Evolutionary conservation across 176 grass and related monocot genomes (phyloP), one percentile per base, ranked within the genome.

Genomic region (Aegilops longissima): DNA sequence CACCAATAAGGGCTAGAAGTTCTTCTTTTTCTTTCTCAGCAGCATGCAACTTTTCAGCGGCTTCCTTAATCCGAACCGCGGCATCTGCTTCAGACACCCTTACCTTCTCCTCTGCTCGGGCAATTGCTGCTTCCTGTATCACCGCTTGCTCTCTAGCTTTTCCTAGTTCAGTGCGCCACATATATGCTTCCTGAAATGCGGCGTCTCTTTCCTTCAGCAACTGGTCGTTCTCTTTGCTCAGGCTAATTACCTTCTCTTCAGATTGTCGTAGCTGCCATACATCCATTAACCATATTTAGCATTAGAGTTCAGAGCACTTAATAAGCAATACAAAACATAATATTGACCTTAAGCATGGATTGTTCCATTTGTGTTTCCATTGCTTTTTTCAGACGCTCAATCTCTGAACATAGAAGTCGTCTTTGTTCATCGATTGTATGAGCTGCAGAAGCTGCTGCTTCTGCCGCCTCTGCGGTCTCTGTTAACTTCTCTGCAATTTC

Each of bases 91-190:
- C 97, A 49, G 92, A 91, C 61, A 87, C 72, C 79, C 90, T 94
- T 84, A 90, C 92, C 78, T 89, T 94, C 77, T 97, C 97, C 58
- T 99, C 94, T 24, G 97, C 94, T 63, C 88, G 89, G 24, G 92
- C 66, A 86, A 99, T 90, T 80, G 89, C 87, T 86, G 94, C 97
- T 93, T 99, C 92, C 62, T 96, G 86, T 85, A 99, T 90, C 70
- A 94, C 92, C 27, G 90, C 90, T 78, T 90, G 97, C 82, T 96
- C 97, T 86, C 90, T 92, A 81, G 97, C 97, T 80, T 99, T 99
- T 63, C 90, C 97, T 86, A 99, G 92, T 90, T 99, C 94, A 84
- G 91, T 90, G 24, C 94, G 92, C 97, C 94, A 99, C 88, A 96
- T 67, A 56, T 94, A 92, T 70, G 97, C 86, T 74, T 99, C 97